Base-by-base conservation (phyloP, 2,329 filamentous ascomycete species). In the Dothideomycetes sp. region DNA sequence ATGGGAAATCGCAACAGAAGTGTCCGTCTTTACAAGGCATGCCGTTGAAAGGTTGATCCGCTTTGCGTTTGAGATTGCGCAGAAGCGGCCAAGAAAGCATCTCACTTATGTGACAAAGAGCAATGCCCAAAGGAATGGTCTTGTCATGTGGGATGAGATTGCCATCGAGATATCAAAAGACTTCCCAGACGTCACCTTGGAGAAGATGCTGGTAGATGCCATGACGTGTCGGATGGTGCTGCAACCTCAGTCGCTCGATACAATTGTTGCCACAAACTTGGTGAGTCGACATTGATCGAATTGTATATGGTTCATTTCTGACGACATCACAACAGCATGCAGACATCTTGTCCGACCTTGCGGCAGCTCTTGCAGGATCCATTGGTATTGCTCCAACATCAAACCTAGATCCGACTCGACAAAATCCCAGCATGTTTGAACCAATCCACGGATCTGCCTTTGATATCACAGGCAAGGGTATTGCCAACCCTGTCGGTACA, bases 351-450 rank as follows among this genome's bases (percentile, higher is more conserved):
- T 82, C 78, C 1, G 80, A 84, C 51, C 64, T 84, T 15, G 81
- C 80, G 5, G 80, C 81, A 11, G 78, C 79, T 0, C 63, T 84
- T 5, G 80, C 80, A 3, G 80, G 80, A 0, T 79, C 73, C 2
- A 84, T 84, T 45, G 80, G 81, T 7, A 83, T 85, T 44, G 80
- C 80, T 3, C 79, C 80, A 3, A 82, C 79, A 0, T 77, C 72
- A 29, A 84, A 84, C 50, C 63, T 84, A 1, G 79, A 84, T 48
- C 79, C 80, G 1, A 76, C 71, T 1, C 63, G 73, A 12, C 53
- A 69, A 47, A 71, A 76, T 45, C 77, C 77, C 0, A 71, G 66
- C 39, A 76, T 78, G 70, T 78, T 78, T 46, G 74, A 78, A 60
- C 74, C 74, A 0, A 76, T 78, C 39, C 73, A 76, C 49, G 73